These are phyloP conservation scores for Aureobasidium sp. DNA, from an alignment of 2,329 filamentous ascomycete species.

Conservation along the genomic window DNA sequence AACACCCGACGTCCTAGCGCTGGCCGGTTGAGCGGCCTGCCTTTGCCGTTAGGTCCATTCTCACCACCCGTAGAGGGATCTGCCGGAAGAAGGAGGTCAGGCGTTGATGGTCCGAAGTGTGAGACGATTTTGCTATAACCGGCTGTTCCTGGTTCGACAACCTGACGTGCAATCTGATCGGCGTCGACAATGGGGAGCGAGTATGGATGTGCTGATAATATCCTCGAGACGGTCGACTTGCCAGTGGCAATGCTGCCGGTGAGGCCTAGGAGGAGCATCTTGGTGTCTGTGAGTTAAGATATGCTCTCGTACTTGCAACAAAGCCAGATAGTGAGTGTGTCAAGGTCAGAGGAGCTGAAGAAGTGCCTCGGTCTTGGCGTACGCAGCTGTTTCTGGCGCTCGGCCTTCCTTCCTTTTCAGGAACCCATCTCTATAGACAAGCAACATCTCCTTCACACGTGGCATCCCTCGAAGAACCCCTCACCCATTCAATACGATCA, in stretches of 20 bases:
- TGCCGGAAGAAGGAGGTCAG: conserved; percentile 70
- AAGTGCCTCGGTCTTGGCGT: not conserved
- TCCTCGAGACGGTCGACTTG: conserved; percentile 87
- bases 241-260: conserved; percentile 97
- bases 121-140: conserved; percentile 77
- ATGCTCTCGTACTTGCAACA: not conserved
- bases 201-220: conserved; percentile 75
- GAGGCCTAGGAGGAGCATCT: conserved; percentile 89
- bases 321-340: not conserved
- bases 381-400: conserved; percentile 2
- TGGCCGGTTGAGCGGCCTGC: conserved; percentile 73
- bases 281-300: not conserved
- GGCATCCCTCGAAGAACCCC: not conserved
- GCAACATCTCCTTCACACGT: not conserved
- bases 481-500: not conserved
- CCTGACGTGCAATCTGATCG: conserved; percentile 83
- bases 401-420: conserved; percentile 3
- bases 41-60: conserved; percentile 52
- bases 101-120: conserved; percentile 75
- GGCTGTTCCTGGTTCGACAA: conserved; percentile 83
- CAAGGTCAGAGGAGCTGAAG: not conserved
- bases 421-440: not conserved
- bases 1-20: conserved; percentile 83
- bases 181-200: conserved; percentile 88
- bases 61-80: conserved; percentile 36